Conservation (phyloP, 2,329 filamentous ascomycete species). For the Aureobasidium leucospermi region DNA sequence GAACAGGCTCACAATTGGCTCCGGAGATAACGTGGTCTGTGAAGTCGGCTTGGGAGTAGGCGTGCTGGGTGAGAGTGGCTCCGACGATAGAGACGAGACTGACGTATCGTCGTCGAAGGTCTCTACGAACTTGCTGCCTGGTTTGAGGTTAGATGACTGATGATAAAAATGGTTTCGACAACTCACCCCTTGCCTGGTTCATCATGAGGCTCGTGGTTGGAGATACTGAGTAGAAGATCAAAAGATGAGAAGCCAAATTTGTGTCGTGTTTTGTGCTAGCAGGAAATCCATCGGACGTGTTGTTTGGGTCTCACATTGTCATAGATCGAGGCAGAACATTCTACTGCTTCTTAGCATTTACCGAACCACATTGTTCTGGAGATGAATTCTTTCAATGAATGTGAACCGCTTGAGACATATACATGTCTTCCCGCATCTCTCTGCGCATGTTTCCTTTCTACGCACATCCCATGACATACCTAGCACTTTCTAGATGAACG, state of each 20-base stretch:
- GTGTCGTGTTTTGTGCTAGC: not conserved
- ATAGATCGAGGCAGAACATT: not conserved
- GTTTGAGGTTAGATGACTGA: not conserved
- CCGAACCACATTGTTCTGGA: not conserved
- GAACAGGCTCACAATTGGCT: not conserved
- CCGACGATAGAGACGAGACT: not conserved
- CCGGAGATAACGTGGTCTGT: not conserved
- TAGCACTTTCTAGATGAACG: no score
- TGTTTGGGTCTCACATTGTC: not conserved
- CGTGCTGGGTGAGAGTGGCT: not conserved
- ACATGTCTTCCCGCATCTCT: no score
- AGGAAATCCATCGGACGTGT: not conserved
- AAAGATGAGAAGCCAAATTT: not conserved
- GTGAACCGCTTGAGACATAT: no score
- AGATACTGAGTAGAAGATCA: no score
- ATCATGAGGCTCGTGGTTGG: not conserved
- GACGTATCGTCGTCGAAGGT: not conserved
- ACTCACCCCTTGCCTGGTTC: not conserved
- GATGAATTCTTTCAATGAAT: no score
- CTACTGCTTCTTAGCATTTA: not conserved
- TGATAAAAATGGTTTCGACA: not conserved
- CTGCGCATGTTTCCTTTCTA: no score
- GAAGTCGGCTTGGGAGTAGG: not conserved
- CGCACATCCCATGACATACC: no score
- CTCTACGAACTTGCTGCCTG: conserved; percentile 1